Evolutionary conservation across 495 filamentous ascomycete genomes (phyloP), one percentile per base, ranked within the genome.

Genomic region (Xylaria venustula): DNA sequence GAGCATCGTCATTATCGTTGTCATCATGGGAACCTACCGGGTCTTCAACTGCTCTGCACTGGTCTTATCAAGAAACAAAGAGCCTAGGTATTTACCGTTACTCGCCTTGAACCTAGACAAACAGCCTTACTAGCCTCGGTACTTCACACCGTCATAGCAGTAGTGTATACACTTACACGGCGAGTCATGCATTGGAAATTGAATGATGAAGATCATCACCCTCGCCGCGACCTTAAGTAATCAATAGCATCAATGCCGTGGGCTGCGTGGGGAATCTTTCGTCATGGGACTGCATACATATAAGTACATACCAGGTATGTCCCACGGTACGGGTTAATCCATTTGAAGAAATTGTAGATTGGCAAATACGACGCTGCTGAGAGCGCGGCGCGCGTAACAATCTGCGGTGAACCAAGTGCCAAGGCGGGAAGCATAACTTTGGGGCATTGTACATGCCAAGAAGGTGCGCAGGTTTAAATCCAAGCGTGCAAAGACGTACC

Each of bases 361-460:
- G 34, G 36, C 25, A n/a, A 34, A 51, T 50, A 44, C 56, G 34
- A 51, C 56, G 56, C 46, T 59, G 25, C 5, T 32, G 36, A 50
- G 34, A 19, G 20, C 22, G 26, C n/a, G n/a, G n/a, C n/a, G n/a
- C n/a, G n/a, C n/a, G n/a, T n/a, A n/a, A n/a, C n/a, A 28, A 40
- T 32, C 36, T 54, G 50, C 40, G 32, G 14, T 26, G 53, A 15
- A 32, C 37, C 42, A 45, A 17, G 22, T 34, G 53, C 53, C 53
- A 55, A 55, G 53, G 53, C 53, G 53, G 51, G 53, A 42, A 37
- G n/a, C 7, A 55, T 25, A 22, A n/a, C 40, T 44, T 37, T 23
- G 22, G 53, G 48, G 11, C 11, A 44, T 22, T 52, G 26, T 37
- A 45, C 57, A 60, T 52, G 57, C 57, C 57, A 60, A 52, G 57